These are phyloP conservation scores for Tolypocladium inflatum DNA, from an alignment of 2,329 filamentous ascomycete genomes.

Conservation along the genomic window DNA sequence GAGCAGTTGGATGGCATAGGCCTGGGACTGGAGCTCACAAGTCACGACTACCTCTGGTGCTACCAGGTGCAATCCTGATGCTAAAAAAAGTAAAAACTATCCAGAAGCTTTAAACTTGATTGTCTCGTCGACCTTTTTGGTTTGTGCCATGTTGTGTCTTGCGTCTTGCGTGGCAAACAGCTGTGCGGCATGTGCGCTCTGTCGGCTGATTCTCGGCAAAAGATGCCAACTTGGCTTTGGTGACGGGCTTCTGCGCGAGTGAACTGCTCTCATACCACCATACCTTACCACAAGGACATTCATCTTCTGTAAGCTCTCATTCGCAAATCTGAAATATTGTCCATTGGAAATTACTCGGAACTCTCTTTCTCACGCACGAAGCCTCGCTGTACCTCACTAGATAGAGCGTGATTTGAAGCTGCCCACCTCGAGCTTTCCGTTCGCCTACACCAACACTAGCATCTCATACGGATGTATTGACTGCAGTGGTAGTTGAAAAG, in stretches of 20 bases:
- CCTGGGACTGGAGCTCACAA: not conserved
- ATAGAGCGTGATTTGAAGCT: not conserved
- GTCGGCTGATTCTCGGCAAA: constrained; percentile 5
- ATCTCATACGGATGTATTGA: not conserved
- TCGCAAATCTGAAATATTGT: not conserved
- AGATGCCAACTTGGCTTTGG: not conserved
- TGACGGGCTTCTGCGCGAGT: not conserved
- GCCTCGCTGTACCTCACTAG: not conserved
- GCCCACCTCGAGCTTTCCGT: not conserved
- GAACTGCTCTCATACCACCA: not conserved
- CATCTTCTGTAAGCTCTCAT: not conserved
- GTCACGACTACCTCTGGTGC: not conserved
- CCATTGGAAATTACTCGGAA: no score
- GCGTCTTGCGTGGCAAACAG: not conserved
- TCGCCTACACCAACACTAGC: not conserved
- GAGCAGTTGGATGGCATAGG: not conserved
- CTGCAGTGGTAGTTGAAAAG: not conserved
- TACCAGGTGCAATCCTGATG: not conserved
- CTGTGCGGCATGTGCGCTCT: no score
- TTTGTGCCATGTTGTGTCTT: not conserved
- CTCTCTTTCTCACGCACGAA: not conserved
- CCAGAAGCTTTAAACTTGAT: not conserved
- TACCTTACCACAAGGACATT: no score
- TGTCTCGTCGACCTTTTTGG: not conserved
- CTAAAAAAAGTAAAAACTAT: not conserved